Base-by-base conservation (phyloP, 2,329 filamentous ascomycete species). In the Pleurostoma richardsiae region DNA sequence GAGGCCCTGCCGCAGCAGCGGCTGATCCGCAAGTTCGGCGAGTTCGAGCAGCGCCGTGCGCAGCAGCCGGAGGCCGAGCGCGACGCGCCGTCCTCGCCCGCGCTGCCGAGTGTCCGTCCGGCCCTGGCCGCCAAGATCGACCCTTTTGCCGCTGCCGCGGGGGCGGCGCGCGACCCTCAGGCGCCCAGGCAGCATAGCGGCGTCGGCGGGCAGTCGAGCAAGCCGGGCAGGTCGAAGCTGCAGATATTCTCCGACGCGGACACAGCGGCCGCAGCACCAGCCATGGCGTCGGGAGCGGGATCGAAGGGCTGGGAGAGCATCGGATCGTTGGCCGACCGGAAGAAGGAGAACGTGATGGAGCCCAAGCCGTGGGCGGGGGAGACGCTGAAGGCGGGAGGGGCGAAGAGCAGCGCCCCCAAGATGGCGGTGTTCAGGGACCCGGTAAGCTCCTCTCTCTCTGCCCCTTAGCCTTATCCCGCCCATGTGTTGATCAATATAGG, bases 341-440 rank as follows among this genome's bases (percentile, higher is more conserved):
- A 89, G 74, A 99, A 97, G 76, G 94, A 99, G 66, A 99, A 99
- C 60, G 75, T 77, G 5, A 72, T 91, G 54, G 90, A 92, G 62
- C 82, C 91, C 8, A 91, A 86, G 62, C 90, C 92, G 26, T 96
- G 91, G 94, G 86, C 76, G 8, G 94, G 94, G 29, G 90, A 97
- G 72, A 96, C 88, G 39, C 69, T 99, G 56, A 89, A 92, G 66
- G 87, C 83, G 3, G 90, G 88, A 39, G 92, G 90, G 58, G 94
- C 89, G 72, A 88, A 89, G 70, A 81, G 75, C 40, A 82, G 77
- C 30, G 79, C 77, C 45, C 77, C 85, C 45, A 97, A 96, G 75
- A 86, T 99, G 83, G 75, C 85, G 61, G 81, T 99, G 41, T 99
- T 96, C 75, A 92, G 88, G 76, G 94, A 99, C 76, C 76, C 87